Percentiles rank a stretch among this genome's conserved stretches.
These are phyloP conservation scores for Prototheca stagnorum DNA, from an alignment of 163 green algal species.

Conservation along the genomic window DNA sequence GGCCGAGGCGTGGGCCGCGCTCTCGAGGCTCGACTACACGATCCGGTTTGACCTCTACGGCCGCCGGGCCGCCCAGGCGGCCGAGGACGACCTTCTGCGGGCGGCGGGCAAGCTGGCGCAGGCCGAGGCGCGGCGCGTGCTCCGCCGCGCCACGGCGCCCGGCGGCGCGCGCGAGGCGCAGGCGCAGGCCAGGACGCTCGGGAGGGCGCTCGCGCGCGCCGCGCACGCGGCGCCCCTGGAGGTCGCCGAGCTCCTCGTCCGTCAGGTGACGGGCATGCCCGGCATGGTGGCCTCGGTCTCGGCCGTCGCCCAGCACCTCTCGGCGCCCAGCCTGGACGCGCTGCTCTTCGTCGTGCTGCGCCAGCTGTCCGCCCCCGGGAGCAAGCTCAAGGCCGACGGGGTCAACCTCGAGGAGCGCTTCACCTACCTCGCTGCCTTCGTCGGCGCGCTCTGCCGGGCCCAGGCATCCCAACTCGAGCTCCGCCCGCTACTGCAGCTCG, in stretches of 20 bases:
- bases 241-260: slow-evolving; percentile 46
- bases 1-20: slow-evolving; percentile 51
- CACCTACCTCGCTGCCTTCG: slow-evolving; percentile 40
- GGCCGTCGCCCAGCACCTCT: slow-evolving; percentile 56
- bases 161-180: slow-evolving; percentile 33
- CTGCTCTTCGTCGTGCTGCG: slow-evolving; percentile 53
- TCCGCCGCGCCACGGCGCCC: slow-evolving; percentile 30
- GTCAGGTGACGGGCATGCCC: slow-evolving; percentile 34
- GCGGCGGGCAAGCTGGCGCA: slow-evolving; percentile 29
- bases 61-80: slow-evolving; percentile 12
- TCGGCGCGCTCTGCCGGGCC: slow-evolving; percentile 21
- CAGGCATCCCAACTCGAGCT: slow-evolving; percentile 37
- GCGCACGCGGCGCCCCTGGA: slow-evolving; percentile 44
- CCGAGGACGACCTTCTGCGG: slow-evolving; percentile 7
- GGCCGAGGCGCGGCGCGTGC: slow-evolving; percentile 28
- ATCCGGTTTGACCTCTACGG: slow-evolving; percentile 36
- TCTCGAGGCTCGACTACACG: slow-evolving; percentile 50
- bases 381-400: slow-evolving; percentile 44
- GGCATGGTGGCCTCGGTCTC: slow-evolving; percentile 54
- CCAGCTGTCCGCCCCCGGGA: slow-evolving; percentile 1
- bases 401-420: slow-evolving; percentile 73
- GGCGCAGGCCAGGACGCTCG: slow-evolving; percentile 31
- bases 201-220: slow-evolving; percentile 50
- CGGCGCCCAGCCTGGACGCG: slow-evolving; percentile 48
- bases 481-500: slow-evolving; percentile 44